These are phyloP conservation scores for Knoxia roxburghii DNA, from an alignment of 257 asterid genomes.

Conservation along the genomic window DNA sequence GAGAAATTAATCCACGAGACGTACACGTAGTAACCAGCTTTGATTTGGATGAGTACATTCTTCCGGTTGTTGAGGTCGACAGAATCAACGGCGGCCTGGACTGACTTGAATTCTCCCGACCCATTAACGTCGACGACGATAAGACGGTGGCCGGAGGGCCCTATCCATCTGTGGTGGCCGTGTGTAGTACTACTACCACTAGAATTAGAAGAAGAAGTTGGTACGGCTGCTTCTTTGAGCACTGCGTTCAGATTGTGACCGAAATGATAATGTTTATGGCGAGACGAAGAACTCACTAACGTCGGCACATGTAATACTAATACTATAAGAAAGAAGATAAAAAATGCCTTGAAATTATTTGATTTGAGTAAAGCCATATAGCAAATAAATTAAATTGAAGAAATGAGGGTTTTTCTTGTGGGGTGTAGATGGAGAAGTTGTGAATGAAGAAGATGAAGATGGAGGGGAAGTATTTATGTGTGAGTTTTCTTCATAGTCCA, in stretches of 20 bases:
- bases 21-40: conserved; percentile 75
- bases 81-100: conserved; percentile 73
- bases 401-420: too few species aligned
- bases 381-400: too few species aligned
- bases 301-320: neutral
- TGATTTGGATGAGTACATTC: conserved; percentile 63
- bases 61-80: conserved; percentile 49
- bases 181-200: conserved; percentile 5
- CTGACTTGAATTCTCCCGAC: conserved; percentile 52
- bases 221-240: neutral
- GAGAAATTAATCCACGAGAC: neutral
- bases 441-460: neutral
- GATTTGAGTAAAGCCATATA: conserved; percentile 19
- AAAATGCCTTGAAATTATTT: conserved; percentile 7
- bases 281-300: neutral
- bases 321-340: neutral
- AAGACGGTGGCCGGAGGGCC: conserved; percentile 66
- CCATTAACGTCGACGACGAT: conserved; percentile 68
- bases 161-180: conserved; percentile 44
- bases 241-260: neutral
- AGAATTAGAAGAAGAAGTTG: conserved; percentile 9
- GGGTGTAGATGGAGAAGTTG: too few species aligned
- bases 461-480: conserved; percentile 8
- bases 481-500: conserved; percentile 16
- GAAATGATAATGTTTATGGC: neutral